Percentiles rank a stretch among this genome's conserved stretches.
These are phyloP conservation scores for Bothriochloa decipiens DNA, from an alignment of 176 grass and related monocot genomes.

Conservation along the genomic window DNA sequence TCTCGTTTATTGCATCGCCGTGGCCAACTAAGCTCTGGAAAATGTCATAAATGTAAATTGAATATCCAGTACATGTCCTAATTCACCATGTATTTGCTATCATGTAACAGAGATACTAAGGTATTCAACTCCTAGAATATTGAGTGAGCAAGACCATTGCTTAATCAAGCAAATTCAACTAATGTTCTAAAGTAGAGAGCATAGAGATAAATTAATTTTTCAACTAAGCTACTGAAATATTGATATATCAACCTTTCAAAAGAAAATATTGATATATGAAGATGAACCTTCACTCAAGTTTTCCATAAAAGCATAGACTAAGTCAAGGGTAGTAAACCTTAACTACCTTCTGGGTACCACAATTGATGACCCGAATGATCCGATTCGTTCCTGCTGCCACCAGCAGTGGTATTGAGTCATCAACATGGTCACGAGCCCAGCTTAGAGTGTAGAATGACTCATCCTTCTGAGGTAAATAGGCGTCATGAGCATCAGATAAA, in stretches of 20 bases:
- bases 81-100: neutral
- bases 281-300: neutral
- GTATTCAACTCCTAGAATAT: slow-evolving; percentile 13
- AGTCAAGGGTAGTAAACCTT: slow-evolving; percentile 51
- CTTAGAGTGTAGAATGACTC: slow-evolving; percentile 97
- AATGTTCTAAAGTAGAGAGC: too few species aligned
- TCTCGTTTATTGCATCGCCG: slow-evolving; percentile 83
- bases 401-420: slow-evolving; percentile 63
- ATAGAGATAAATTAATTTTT: too few species aligned
- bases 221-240: too few species aligned
- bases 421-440: slow-evolving; percentile 65
- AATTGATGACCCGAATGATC: slow-evolving; percentile 83
- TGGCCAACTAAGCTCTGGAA: slow-evolving; percentile 83
- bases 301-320: slow-evolving; percentile 23
- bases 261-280: neutral
- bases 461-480: slow-evolving; percentile 59
- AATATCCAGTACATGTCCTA: neutral
- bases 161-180: too few species aligned
- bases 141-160: neutral
- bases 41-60: slow-evolving; percentile 24
- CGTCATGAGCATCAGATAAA: slow-evolving; percentile 24
- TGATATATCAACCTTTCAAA: too few species aligned
- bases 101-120: neutral
- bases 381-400: slow-evolving; percentile 78
- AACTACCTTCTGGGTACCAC: slow-evolving; percentile 70